A percentile compares a stretch with the other conserved stretches of the same genome.
phyloP scores from a whole-genome alignment of 257 asterid genomes.

The Catharanthus roseus region DNA sequence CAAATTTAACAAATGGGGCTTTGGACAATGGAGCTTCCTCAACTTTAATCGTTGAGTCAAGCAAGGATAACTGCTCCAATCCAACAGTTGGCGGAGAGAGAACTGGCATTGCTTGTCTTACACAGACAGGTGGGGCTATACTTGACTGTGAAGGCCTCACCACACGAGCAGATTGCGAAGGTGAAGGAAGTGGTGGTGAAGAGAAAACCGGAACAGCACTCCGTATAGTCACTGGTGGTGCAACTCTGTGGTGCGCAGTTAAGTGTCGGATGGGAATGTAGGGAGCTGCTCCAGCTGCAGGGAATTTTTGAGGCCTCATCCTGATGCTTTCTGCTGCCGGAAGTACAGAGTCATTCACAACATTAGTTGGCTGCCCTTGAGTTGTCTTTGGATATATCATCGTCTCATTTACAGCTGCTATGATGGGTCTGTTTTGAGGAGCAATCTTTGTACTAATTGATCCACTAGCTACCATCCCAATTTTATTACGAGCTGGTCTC shows the following conservation, averaged over 20 bases:
- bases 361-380: constrained; percentile 38
- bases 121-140: constrained; percentile 59
- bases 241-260: constrained; percentile 53
- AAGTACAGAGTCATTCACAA: constrained; percentile 33
- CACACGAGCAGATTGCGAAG: constrained; percentile 39
- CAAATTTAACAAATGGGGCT: constrained; percentile 24
- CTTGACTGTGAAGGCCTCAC: constrained; percentile 50
- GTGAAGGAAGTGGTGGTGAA: constrained; percentile 70
- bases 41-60: constrained; percentile 34
- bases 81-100: constrained; percentile 50
- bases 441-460: constrained; percentile 34
- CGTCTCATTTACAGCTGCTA: constrained; percentile 15
- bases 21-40: constrained; percentile 38
- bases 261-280: constrained; percentile 78
- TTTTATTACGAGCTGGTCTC: constrained; percentile 49
- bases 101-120: constrained; percentile 57
- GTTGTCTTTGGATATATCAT: constrained; percentile 18
- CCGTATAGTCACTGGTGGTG: constrained; percentile 86
- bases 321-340: constrained; percentile 32
- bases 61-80: constrained; percentile 39
- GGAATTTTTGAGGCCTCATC: constrained; percentile 50
- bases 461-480: constrained; percentile 27
- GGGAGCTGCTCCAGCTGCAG: constrained; percentile 81
- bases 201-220: constrained; percentile 76
- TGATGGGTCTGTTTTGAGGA: constrained; percentile 30